Conservation (phyloP, 768 basidiomycete species). For the Macrolepiota fuliginosa region DNA sequence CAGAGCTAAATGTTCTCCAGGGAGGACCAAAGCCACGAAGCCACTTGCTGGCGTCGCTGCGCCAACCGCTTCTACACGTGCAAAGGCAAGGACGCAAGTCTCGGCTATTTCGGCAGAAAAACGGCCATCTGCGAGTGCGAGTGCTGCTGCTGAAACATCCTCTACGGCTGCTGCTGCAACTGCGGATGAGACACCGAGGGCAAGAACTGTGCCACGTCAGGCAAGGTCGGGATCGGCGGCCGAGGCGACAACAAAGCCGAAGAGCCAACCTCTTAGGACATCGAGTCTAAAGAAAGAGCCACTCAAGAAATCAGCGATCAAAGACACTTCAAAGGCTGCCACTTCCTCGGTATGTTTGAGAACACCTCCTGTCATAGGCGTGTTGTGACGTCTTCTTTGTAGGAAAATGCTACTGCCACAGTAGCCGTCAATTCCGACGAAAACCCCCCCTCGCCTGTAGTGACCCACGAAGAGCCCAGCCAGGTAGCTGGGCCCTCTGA, state of each 20-base stretch:
- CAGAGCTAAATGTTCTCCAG: conserved; percentile 24
- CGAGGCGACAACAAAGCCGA: neutral
- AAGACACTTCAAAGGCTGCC: neutral
- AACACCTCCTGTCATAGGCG: neutral
- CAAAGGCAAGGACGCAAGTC: conserved; percentile 5
- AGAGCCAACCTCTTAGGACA: neutral
- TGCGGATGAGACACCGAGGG: neutral
- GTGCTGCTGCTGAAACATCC: neutral
- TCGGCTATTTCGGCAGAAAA: conserved; percentile 13
- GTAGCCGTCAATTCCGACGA: neutral
- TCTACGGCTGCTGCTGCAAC: neutral
- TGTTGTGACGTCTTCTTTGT: neutral
- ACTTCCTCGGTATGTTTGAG: neutral
- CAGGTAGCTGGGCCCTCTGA: neutral
- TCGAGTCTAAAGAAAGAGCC: neutral
- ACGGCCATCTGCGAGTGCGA: neutral
- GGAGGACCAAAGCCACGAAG: conserved; percentile 23
- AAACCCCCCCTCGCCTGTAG: neutral
- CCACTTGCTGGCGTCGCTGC: conserved; percentile 17
- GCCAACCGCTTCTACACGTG: neutral
- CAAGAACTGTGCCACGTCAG: neutral
- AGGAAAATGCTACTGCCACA: neutral
- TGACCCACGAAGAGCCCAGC: neutral
- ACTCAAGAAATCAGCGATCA: neutral
- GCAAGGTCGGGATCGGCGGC: neutral